Conservation (phyloP, 202 grass and related monocot species). For the Hordeum pubiflorum region DNA sequence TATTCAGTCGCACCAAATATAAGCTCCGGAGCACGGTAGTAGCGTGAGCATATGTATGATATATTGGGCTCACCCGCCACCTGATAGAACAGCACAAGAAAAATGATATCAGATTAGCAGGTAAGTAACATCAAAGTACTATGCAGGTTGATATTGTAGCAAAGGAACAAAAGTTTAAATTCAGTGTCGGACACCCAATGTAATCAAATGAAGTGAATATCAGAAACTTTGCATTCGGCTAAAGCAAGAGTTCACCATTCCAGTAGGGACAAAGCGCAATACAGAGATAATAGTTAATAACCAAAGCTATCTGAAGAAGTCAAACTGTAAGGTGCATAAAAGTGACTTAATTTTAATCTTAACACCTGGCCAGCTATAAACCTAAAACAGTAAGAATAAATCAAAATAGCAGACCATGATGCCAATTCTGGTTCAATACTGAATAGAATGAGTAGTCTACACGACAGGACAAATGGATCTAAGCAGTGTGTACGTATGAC, state of each 20-base stretch:
- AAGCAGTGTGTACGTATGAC: background rate
- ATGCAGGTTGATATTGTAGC: background rate
- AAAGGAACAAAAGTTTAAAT: background rate
- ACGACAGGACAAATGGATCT: background rate
- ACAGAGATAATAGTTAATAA: background rate
- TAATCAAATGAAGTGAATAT: too few species aligned
- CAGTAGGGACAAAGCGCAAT: background rate
- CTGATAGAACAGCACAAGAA: constrained; percentile 29
- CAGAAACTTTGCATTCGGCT: too few species aligned
- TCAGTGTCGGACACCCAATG: too few species aligned
- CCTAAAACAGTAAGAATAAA: background rate
- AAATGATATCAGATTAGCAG: background rate
- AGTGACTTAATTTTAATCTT: constrained; percentile 14
- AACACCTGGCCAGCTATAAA: background rate
- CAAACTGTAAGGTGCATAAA: background rate
- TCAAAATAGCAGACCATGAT: background rate
- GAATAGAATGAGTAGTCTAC: background rate
- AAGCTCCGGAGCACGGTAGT: constrained; percentile 84
- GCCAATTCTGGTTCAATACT: background rate
- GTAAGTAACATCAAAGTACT: background rate
- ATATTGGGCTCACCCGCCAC: constrained; percentile 62
- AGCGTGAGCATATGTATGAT: constrained; percentile 89
- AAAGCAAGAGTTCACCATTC: background rate
- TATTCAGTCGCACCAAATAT: constrained; percentile 90
- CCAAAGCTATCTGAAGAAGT: background rate